phyloP scores from a whole-genome alignment of 257 asterid genomes.

The Galeopsis tetrahit region DNA sequence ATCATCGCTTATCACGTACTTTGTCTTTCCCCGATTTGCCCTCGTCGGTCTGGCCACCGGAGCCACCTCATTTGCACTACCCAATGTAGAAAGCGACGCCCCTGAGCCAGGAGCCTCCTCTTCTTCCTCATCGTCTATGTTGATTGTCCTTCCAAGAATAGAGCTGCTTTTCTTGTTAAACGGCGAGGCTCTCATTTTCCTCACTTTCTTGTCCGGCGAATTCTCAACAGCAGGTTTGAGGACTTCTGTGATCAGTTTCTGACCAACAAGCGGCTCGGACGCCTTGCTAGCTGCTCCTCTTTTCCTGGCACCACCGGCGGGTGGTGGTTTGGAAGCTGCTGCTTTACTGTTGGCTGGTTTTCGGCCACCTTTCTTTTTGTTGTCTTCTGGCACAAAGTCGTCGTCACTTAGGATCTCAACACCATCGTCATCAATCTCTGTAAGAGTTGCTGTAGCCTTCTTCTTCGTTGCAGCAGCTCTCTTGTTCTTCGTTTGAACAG shows the following conservation, averaged over 20 bases:
- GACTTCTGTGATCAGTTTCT: constrained; percentile 76
- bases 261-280: constrained; percentile 45
- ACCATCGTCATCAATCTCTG: constrained; percentile 48
- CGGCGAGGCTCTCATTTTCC: constrained; percentile 86
- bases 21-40: constrained; percentile 45
- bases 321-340: constrained; percentile 59
- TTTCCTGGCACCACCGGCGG: constrained; percentile 49
- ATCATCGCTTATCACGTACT: constrained; percentile 73
- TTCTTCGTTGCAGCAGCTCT: constrained; percentile 62
- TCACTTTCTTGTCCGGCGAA: constrained; percentile 84
- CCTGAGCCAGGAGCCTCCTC: constrained; percentile 46
- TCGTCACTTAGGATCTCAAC: constrained; percentile 50
- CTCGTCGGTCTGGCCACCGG: constrained; percentile 66
- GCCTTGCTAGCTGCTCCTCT: constrained; percentile 59
- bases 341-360: constrained; percentile 53
- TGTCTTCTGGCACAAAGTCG: constrained; percentile 44
- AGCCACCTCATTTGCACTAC: constrained; percentile 38
- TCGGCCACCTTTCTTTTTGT: constrained; percentile 59
- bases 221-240: constrained; percentile 55
- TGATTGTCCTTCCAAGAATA: constrained; percentile 47
- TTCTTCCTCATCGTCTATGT: constrained; percentile 43
- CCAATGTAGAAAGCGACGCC: constrained; percentile 48
- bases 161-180: constrained; percentile 95
- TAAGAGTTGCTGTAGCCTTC: constrained; percentile 38
- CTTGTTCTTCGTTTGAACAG: constrained; percentile 43